Percentiles rank a stretch among this genome's conserved stretches.
Conservation (phyloP, 768 basidiomycete genomes). For the Chiua virens region DNA sequence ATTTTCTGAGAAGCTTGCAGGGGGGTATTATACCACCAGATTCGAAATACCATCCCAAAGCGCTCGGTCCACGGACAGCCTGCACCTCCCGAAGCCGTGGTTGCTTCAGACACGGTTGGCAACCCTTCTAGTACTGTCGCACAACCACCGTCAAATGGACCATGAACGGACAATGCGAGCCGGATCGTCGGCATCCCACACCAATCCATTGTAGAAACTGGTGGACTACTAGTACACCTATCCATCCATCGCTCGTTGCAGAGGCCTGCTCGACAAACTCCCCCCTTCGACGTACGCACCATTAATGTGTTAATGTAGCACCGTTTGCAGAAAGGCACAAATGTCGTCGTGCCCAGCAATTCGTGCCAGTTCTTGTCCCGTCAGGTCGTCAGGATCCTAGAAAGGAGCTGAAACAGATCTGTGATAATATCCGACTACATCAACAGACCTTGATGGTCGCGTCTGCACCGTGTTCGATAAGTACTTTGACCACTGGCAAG, state of each 20-base stretch:
- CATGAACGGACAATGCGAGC: slow-evolving; percentile 8
- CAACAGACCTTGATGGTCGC: slow-evolving; percentile 54
- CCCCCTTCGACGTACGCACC: slow-evolving; percentile 6
- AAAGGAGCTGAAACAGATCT: slow-evolving; percentile 5
- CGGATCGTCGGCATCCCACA: not conserved
- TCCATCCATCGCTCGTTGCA: slow-evolving; percentile 6
- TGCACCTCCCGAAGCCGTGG: slow-evolving; percentile 1
- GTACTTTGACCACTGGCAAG: slow-evolving; percentile 49
- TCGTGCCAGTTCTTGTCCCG: slow-evolving; percentile 58
- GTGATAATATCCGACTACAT: not conserved
- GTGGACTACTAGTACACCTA: slow-evolving; percentile 2
- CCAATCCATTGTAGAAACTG: not conserved
- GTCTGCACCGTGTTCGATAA: slow-evolving; percentile 69
- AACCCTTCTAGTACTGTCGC: not conserved
- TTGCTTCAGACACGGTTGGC: not conserved
- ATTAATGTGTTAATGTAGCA: slow-evolving; percentile 20
- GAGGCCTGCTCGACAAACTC: not conserved
- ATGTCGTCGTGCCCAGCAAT: slow-evolving; percentile 59
- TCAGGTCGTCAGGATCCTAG: slow-evolving; percentile 69
- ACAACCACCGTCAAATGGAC: not conserved
- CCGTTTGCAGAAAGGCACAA: slow-evolving; percentile 30
- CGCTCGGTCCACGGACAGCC: slow-evolving; percentile 19
- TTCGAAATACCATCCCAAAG: slow-evolving; percentile 53
- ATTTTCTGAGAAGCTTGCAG: slow-evolving; percentile 33
- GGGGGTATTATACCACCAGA: slow-evolving; percentile 60